Conservation (phyloP, 2,329 filamentous ascomycete species). For the Escovopsis weberi region DNA sequence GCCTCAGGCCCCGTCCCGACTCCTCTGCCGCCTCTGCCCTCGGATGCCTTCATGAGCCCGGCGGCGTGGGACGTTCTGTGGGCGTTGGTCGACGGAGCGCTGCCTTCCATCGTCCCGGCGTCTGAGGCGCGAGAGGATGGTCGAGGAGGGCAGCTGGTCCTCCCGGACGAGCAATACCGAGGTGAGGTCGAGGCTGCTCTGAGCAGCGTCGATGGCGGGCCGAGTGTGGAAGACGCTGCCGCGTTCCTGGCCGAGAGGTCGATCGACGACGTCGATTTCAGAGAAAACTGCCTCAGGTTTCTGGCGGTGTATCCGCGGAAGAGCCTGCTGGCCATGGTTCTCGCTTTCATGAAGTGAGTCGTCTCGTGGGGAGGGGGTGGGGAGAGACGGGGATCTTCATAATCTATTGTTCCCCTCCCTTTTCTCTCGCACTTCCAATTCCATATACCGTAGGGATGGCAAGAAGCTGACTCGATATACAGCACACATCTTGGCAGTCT, state of each 20-base stretch:
- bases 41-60: slow-evolving; percentile 26
- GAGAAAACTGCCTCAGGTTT: slow-evolving; percentile 30
- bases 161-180: slow-evolving; percentile 37
- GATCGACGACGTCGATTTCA: slow-evolving; percentile 37
- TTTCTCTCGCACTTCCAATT: not conserved
- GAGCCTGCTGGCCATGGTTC: slow-evolving; percentile 22
- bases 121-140: slow-evolving; percentile 21
- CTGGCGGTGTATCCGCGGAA: slow-evolving; percentile 23
- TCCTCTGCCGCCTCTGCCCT: slow-evolving; percentile 14
- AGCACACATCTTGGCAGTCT: slow-evolving; percentile 50
- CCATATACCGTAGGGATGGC: not conserved
- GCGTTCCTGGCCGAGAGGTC: slow-evolving; percentile 39
- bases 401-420: too few species aligned
- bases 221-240: slow-evolving; percentile 29
- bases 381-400: too few species aligned
- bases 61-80: slow-evolving; percentile 40
- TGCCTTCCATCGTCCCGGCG: slow-evolving; percentile 42
- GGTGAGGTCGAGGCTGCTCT: slow-evolving; percentile 25
- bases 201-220: slow-evolving; percentile 21
- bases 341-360: slow-evolving; percentile 31
- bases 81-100: slow-evolving; percentile 40
- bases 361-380: not conserved
- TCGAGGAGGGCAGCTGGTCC: slow-evolving; percentile 23
- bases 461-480: not conserved
- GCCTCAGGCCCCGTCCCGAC: slow-evolving; percentile 5